A percentile compares a stretch with the other conserved stretches of the same genome.
Evolutionary conservation across 352 stramenopile genomes (phyloP).

Genomic region (Pythium inflatum): DNA sequence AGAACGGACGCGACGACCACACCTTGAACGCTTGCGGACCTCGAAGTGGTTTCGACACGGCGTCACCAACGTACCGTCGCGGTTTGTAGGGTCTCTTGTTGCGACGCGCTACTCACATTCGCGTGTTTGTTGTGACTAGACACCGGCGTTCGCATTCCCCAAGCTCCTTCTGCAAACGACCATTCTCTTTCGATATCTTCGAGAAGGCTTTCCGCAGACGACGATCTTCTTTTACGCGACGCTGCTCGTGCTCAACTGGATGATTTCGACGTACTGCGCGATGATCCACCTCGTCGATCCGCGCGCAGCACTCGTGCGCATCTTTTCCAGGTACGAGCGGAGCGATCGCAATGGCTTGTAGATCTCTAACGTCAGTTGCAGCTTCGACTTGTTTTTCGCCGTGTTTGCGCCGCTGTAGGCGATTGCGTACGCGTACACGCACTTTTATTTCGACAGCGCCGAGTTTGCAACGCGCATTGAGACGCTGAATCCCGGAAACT

Average conservation of each 20-base stretch:
- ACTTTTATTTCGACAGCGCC: constrained; percentile 50
- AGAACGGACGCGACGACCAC: too few relatives aligned
- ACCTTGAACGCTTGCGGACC: too few relatives aligned
- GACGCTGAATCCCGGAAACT: constrained; percentile 34
- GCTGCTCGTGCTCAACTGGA: constrained; percentile 51
- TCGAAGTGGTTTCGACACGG: too few relatives aligned
- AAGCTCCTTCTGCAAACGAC: constrained; percentile 57
- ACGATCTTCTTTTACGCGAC: constrained; percentile 48
- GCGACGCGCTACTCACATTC: too few relatives aligned
- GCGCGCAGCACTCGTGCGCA: constrained; percentile 4
- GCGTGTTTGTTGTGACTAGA: constrained; percentile 37
- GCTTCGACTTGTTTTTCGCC: constrained; percentile 66
- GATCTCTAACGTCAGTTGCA: too few relatives aligned
- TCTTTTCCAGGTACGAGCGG: constrained; percentile 24
- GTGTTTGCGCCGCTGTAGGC: constrained; percentile 56
- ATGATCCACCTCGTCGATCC: constrained; percentile 1
- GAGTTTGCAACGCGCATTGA: constrained; percentile 43
- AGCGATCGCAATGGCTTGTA: too few relatives aligned
- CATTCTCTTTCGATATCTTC: constrained; percentile 46
- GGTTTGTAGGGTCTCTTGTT: too few relatives aligned
- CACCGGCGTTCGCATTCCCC: constrained; percentile 44
- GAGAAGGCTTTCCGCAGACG: constrained; percentile 45
- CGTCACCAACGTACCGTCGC: too few relatives aligned
- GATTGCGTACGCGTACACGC: constrained; percentile 45
- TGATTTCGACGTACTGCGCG: constrained; percentile 51